These are phyloP conservation scores for Cladosporium sp. DNA, from an alignment of 2,329 filamentous ascomycete genomes.

Conservation along the genomic window DNA sequence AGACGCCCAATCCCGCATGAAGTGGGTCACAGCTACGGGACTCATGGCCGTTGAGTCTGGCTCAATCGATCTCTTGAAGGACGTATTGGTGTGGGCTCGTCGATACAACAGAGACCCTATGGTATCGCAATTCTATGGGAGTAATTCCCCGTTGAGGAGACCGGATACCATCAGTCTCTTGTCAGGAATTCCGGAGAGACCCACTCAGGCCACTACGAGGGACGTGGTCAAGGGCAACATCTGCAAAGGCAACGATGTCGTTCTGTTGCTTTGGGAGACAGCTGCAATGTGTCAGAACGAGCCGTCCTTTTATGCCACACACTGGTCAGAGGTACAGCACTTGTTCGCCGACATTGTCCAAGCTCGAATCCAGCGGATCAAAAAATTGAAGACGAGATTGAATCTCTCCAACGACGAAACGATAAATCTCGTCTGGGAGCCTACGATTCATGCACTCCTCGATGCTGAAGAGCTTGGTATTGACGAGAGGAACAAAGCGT, in stretches of 20 bases:
- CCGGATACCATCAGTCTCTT: neutral
- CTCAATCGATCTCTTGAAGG: conserved; percentile 27
- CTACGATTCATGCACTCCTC: conserved; percentile 21
- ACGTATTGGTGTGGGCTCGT: conserved; percentile 33
- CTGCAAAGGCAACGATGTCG: conserved; percentile 27
- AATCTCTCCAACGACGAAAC: conserved; percentile 17
- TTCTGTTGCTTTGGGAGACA: conserved; percentile 29
- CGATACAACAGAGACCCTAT: conserved; percentile 36
- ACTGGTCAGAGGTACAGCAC: conserved; percentile 16
- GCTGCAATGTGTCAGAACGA: conserved; percentile 28
- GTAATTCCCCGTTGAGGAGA: neutral
- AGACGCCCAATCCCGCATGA: neutral
- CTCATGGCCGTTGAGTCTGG: conserved; percentile 21
- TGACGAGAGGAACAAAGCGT: conserved; percentile 17
- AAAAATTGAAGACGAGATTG: conserved; percentile 16
- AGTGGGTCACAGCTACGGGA: neutral
- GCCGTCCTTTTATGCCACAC: conserved; percentile 27
- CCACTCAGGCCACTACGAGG: neutral
- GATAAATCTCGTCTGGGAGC: conserved; percentile 25
- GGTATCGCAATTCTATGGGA: neutral
- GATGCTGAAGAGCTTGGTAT: conserved; percentile 19
- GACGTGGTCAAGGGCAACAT: neutral
- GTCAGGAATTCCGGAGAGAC: neutral
- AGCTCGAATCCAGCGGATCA: conserved; percentile 14
- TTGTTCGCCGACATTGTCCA: conserved; percentile 18